Percentiles rank a stretch among this genome's conserved stretches.
phyloP scores from a whole-genome alignment of 345 rosid species.

The Salix brachista region DNA sequence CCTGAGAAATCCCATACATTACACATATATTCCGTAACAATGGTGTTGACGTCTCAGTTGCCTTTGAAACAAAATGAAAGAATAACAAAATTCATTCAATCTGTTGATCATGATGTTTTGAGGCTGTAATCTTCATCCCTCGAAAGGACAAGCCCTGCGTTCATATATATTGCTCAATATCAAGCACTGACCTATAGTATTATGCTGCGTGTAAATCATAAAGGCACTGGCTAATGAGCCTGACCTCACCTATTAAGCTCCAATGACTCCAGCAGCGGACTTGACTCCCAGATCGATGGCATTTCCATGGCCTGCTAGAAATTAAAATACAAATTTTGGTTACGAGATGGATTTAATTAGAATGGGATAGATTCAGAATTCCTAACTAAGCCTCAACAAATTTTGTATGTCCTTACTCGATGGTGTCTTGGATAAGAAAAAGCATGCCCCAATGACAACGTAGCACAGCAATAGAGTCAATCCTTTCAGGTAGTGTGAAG shows the following conservation, averaged over 20 bases:
- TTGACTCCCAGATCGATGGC: slow-evolving; percentile 18
- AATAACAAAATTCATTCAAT: slow-evolving; percentile 26
- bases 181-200: background rate
- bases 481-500: slow-evolving; percentile 91
- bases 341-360: background rate
- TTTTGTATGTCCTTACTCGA: slow-evolving; percentile 29
- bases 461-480: slow-evolving; percentile 61
- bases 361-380: background rate
- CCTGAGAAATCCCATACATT: background rate
- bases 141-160: slow-evolving; percentile 5
- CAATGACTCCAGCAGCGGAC: slow-evolving; percentile 9
- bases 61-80: slow-evolving; percentile 16
- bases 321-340: background rate
- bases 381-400: background rate
- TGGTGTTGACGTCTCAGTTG: background rate
- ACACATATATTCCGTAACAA: background rate
- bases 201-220: background rate
- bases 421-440: slow-evolving; percentile 53
- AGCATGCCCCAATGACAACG: slow-evolving; percentile 72
- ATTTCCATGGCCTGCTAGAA: slow-evolving; percentile 23
- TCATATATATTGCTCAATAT: background rate
- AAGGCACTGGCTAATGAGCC: background rate
- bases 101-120: background rate
- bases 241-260: slow-evolving; percentile 21
- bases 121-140: background rate